These are phyloP conservation scores for Phytophthora macrochlamydospora DNA, from an alignment of 352 stramenopile genomes.

Conservation along the genomic window DNA sequence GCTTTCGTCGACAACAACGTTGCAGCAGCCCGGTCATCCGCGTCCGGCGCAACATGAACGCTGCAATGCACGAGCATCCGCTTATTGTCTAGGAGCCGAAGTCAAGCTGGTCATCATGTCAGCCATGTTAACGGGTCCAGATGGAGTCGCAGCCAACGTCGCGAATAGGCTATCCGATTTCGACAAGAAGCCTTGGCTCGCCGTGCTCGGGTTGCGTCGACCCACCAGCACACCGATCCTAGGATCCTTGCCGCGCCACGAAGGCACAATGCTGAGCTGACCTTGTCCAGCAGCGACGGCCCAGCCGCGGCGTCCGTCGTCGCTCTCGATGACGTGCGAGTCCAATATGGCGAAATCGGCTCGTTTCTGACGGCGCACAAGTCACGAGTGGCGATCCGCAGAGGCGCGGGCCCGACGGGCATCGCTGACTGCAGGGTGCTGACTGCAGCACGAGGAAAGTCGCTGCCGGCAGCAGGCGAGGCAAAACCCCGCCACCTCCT, in stretches of 20 bases:
- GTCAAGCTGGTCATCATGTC: no score
- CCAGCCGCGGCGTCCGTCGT: neutral
- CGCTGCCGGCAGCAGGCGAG: neutral
- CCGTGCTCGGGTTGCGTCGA: neutral
- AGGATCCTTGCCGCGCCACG: constrained; percentile 13
- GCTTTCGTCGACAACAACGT: neutral
- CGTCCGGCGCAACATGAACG: no score
- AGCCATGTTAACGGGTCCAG: neutral
- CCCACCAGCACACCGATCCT: constrained; percentile 14
- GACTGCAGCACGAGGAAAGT: neutral
- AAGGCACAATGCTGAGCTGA: constrained; percentile 35
- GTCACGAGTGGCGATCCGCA: constrained; percentile 28
- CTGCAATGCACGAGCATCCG: no score
- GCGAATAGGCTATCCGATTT: no score
- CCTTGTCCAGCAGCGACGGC: constrained; percentile 5
- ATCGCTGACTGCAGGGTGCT: constrained; percentile 1
- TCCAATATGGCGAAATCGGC: constrained; percentile 41
- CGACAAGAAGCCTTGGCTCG: no score
- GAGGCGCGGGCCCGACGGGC: constrained; percentile 15
- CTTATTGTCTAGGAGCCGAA: no score
- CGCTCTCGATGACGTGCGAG: constrained; percentile 36
- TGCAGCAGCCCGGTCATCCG: neutral
- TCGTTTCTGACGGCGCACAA: constrained; percentile 29
- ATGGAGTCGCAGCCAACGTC: no score
- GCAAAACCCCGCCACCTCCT: no score